These are phyloP conservation scores for Vaccinium darrowii DNA, from an alignment of 148 eudicot genomes.

Conservation along the genomic window DNA sequence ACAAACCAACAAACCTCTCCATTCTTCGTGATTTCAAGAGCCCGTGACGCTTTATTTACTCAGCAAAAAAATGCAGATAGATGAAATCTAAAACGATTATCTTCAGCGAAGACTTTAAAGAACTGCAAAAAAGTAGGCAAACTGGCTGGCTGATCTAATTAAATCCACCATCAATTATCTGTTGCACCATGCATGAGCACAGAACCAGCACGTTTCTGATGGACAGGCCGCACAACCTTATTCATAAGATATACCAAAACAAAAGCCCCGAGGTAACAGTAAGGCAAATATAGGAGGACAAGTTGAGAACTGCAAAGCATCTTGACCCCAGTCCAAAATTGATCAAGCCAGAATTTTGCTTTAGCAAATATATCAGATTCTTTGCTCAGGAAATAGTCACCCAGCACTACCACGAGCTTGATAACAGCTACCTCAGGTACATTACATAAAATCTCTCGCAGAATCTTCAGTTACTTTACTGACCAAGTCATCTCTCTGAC, in stretches of 20 bases:
- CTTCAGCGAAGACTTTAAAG: constrained; percentile 29
- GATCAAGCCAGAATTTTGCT: constrained; percentile 8
- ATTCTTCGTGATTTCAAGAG: constrained; percentile 36
- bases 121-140: constrained; percentile 30
- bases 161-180: constrained; percentile 41
- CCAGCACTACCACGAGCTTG: constrained; percentile 25
- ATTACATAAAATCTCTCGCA: neutral
- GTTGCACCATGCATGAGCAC: constrained; percentile 24
- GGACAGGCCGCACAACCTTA: constrained; percentile 45
- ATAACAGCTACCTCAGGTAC: constrained; percentile 24
- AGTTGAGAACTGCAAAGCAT: constrained; percentile 46
- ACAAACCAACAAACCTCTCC: constrained; percentile 60
- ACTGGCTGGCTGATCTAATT: constrained; percentile 37
- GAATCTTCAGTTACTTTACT: neutral
- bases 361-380: constrained; percentile 1
- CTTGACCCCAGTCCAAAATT: constrained; percentile 29
- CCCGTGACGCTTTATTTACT: constrained; percentile 44
- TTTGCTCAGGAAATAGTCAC: constrained; percentile 27
- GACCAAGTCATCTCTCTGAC: constrained; percentile 23
- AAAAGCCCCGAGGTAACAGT: constrained; percentile 23
- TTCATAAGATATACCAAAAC: constrained; percentile 25
- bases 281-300: constrained; percentile 22
- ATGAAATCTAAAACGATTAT: constrained; percentile 22
- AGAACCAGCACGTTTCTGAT: constrained; percentile 25
- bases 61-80: constrained; percentile 21